Conservation (phyloP, 352 stramenopile species). For the Phytopythium oedochilum region DNA sequence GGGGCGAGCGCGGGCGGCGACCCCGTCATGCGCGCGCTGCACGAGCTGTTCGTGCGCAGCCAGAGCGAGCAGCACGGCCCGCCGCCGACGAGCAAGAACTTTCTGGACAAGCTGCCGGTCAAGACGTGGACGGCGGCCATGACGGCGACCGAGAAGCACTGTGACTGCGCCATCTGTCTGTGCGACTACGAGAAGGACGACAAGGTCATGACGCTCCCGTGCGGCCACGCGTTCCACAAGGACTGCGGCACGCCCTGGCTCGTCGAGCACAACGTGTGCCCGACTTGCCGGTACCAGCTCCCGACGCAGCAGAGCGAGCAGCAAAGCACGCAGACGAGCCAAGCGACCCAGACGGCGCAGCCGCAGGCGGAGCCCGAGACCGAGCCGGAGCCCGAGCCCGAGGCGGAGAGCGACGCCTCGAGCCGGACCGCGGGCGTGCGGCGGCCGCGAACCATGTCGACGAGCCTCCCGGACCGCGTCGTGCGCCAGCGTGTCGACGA, state of each 20-base stretch:
- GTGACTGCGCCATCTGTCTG: slow-evolving; percentile 73
- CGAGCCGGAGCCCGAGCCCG: slow-evolving; percentile 17
- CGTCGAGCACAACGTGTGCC: slow-evolving; percentile 71
- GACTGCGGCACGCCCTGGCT: slow-evolving; percentile 77
- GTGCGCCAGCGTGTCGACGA: slow-evolving; percentile 56
- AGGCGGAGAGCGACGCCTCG: slow-evolving; percentile 9
- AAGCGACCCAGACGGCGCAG: slow-evolving; percentile 1
- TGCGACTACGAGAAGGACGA: slow-evolving; percentile 69
- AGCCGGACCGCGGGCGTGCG: slow-evolving; percentile 30
- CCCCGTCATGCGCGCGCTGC: slow-evolving; percentile 35
- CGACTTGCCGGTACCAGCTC: slow-evolving; percentile 64
- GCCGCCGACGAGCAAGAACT: slow-evolving; percentile 60
- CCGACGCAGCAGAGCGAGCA: slow-evolving; percentile 32
- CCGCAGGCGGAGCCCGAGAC: slow-evolving; percentile 9
- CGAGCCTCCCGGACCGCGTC: slow-evolving; percentile 20
- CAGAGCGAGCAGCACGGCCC: slow-evolving; percentile 60
- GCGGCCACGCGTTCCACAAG: slow-evolving; percentile 75
- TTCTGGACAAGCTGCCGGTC: slow-evolving; percentile 59
- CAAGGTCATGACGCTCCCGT: slow-evolving; percentile 59
- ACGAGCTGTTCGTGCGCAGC: slow-evolving; percentile 62
- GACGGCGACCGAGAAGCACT: slow-evolving; percentile 43
- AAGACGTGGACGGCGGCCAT: slow-evolving; percentile 46
- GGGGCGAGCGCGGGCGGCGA: slow-evolving; percentile 13
- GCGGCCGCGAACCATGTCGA: slow-evolving; percentile 24
- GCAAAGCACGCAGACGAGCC: slow-evolving; percentile 4